These are phyloP conservation scores for Trichopus zeylanicus DNA, from an alignment of 116 monocot genomes.

Conservation along the genomic window DNA sequence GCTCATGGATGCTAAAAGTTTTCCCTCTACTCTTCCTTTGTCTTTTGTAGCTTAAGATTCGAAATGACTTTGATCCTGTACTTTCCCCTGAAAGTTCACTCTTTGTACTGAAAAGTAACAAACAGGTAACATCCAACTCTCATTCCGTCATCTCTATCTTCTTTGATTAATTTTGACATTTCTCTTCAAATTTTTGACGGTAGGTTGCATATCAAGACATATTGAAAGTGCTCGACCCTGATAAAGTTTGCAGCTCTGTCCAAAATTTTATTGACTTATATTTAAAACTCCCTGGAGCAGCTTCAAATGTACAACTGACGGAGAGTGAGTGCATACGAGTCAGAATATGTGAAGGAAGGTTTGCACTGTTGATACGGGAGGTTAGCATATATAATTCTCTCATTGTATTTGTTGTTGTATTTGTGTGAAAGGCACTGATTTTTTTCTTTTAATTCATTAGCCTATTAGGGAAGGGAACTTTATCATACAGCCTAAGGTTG, in stretches of 20 bases:
- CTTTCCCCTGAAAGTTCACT: conserved; percentile 99
- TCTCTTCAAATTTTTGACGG: conserved; percentile 8
- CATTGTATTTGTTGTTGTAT: conserved; percentile 1
- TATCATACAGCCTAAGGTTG: conserved; percentile 95
- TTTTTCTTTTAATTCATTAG: conserved; percentile 20
- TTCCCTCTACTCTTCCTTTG: not conserved
- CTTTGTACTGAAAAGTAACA: conserved; percentile 94
- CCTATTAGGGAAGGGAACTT: conserved; percentile 97
- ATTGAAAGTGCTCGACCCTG: conserved; percentile 77
- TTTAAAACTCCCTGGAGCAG: conserved; percentile 79
- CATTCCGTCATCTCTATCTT: not conserved
- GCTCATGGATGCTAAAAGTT: too few relatives aligned
- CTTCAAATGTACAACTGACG: conserved; percentile 61
- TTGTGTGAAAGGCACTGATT: conserved; percentile 10
- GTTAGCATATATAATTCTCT: conserved; percentile 22
- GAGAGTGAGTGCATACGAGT: conserved; percentile 96
- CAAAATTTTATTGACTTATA: conserved; percentile 98
- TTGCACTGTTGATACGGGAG: conserved; percentile 94
- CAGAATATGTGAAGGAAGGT: conserved; percentile 99
- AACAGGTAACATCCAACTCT: conserved; percentile 39
- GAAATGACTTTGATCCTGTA: conserved; percentile 98
- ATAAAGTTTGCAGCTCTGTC: conserved; percentile 83
- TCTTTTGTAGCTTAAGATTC: conserved; percentile 78
- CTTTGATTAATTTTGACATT: not conserved
- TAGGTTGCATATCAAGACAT: conserved; percentile 91